Conservation (phyloP, 495 filamentous ascomycete species). For the Xylaria cubensis region DNA sequence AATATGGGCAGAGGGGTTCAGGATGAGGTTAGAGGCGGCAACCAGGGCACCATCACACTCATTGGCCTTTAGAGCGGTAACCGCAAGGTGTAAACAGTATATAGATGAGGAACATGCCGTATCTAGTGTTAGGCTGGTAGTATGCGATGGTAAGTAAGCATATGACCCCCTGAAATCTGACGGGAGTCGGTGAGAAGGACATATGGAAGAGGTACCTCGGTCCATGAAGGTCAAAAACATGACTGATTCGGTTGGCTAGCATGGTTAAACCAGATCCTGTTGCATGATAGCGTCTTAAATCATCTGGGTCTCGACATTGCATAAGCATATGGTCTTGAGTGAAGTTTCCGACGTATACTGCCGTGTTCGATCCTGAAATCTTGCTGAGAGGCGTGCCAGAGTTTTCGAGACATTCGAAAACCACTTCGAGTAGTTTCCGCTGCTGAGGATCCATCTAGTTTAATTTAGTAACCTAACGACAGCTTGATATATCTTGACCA, state of each 20-base stretch:
- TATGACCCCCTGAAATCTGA: no score
- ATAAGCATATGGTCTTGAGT: conserved; percentile 47
- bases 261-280: no score
- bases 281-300: conserved; percentile 22
- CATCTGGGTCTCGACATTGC: conserved; percentile 39
- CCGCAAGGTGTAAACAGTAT: no score
- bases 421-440: conserved; percentile 60
- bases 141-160: no score
- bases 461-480: no score
- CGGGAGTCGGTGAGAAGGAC: no score
- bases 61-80: no score
- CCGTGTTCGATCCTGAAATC: conserved; percentile 49
- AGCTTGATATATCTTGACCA: no score
- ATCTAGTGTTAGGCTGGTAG: no score
- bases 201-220: no score
- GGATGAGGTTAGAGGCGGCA: conserved; percentile 45
- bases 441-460: conserved; percentile 64
- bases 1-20: conserved; percentile 40
- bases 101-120: no score
- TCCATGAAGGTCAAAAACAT: conserved; percentile 60
- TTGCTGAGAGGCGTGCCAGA: conserved; percentile 51
- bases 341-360: conserved; percentile 52
- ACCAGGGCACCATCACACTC: no score
- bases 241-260: conserved; percentile 54
- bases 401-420: conserved; percentile 57